Conservation (phyloP, 2,329 filamentous ascomycete species). For the Epichloe sibirici region DNA sequence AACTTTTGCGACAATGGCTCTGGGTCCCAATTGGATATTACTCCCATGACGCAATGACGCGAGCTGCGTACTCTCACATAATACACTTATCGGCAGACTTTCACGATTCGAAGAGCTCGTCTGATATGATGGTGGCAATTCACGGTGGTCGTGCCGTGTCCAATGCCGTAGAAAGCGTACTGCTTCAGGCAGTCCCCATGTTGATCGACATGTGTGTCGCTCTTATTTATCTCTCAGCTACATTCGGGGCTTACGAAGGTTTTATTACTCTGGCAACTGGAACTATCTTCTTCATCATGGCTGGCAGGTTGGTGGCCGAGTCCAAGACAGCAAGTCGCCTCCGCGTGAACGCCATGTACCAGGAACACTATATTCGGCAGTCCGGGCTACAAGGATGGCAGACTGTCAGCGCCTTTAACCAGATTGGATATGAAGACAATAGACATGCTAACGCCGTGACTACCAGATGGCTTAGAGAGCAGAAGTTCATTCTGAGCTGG, state of each 20-base stretch:
- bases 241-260: constrained; percentile 48
- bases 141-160: constrained; percentile 41
- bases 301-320: constrained; percentile 37
- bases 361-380: constrained; percentile 43
- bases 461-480: constrained; percentile 25
- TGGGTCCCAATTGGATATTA: constrained; percentile 48
- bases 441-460: constrained; percentile 40
- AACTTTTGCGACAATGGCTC: constrained; percentile 40
- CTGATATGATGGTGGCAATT: constrained; percentile 46
- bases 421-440: constrained; percentile 42
- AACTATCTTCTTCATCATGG: constrained; percentile 42
- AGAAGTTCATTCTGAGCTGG: constrained; percentile 29
- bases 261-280: constrained; percentile 49
- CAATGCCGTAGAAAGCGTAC: constrained; percentile 43
- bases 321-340: constrained; percentile 37
- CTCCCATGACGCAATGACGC: constrained; percentile 39
- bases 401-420: constrained; percentile 48
- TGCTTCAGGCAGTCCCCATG: constrained; percentile 47
- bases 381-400: constrained; percentile 47
- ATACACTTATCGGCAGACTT: constrained; percentile 50
- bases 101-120: constrained; percentile 47
- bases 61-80: constrained; percentile 46
- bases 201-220: constrained; percentile 48
- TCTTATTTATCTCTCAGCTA: constrained; percentile 45
- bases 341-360: constrained; percentile 39